Evolutionary conservation across 306 rosid genomes (phyloP), one percentile per base, ranked within the genome.

Genomic region (Ammopiptanthus mongolicus): DNA sequence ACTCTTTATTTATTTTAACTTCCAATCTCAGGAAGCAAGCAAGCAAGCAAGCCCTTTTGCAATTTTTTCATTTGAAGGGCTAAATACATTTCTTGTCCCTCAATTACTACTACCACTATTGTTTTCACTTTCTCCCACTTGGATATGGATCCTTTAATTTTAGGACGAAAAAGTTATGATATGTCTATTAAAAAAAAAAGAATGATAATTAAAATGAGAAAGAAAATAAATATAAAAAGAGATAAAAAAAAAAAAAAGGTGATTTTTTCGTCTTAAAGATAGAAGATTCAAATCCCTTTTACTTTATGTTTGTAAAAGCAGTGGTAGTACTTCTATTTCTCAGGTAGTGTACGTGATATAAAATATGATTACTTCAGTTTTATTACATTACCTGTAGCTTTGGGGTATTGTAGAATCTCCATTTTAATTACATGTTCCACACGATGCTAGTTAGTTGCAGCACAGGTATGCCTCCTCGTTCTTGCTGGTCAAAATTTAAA

Each of bases 1-100:
- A 34, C 18, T 58, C 5, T 5, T 70, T 70, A 0, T 19, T 57
- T 73, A 31, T 0, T 25, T n/a, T 4, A 37, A 42, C 78, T 51
- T 41, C 39, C 1, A 39, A 78, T 69, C 76, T 65, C 34, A 39
- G 58, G 2, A 41, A 1, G 7, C 4, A 34, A n/a, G n/a, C n/a
- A n/a, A n/a, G n/a, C 5, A 4, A 3, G 37, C 12, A 9, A 78
- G 78, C 75, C 82, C 83, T 74, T 71, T 84, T 68, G 55, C 57
- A 34, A 44, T 65, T 83, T 75, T 75, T 75, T 83, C 65, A 48
- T 73, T 81, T 57, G 3, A 39, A 66, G 73, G 83, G 87, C 77
- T 61, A 19, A 61, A 47, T 83, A 69, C 87, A 69, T 81, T 78
- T 76, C 82, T 78, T 80, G 76, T 67, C 75, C 28, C 61, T 66